Conservation (phyloP, 2,329 filamentous ascomycete species). For the Juglanconis oblonga region DNA sequence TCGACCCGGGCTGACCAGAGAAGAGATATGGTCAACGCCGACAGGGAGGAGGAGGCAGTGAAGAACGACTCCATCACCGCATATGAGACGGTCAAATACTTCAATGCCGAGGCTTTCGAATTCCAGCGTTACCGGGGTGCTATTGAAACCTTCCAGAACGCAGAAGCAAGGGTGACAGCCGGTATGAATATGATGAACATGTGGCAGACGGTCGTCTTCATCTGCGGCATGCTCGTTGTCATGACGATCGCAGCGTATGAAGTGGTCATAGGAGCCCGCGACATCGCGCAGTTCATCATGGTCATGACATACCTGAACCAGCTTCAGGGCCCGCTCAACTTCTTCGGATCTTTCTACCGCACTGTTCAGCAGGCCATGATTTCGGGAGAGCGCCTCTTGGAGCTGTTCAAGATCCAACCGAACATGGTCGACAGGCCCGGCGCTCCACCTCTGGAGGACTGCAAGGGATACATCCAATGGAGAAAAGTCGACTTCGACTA, state of each 20-base stretch:
- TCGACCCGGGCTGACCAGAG: slow-evolving; percentile 88
- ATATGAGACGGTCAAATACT: slow-evolving; percentile 95
- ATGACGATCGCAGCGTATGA: slow-evolving; percentile 76
- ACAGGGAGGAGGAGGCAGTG: slow-evolving; percentile 91
- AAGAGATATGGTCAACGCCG: slow-evolving; percentile 90
- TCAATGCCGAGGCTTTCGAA: slow-evolving; percentile 80
- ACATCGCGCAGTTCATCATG: slow-evolving; percentile 69
- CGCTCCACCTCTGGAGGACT: slow-evolving; percentile 61
- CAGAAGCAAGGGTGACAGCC: slow-evolving; percentile 73
- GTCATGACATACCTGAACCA: slow-evolving; percentile 77
- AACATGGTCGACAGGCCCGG: slow-evolving; percentile 78
- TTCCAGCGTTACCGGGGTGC: slow-evolving; percentile 70
- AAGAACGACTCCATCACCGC: slow-evolving; percentile 98
- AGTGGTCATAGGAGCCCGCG: slow-evolving; percentile 63
- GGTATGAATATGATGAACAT: slow-evolving; percentile 80
- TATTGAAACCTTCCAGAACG: slow-evolving; percentile 67
- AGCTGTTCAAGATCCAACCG: slow-evolving; percentile 93
- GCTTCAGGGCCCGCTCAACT: slow-evolving; percentile 77
- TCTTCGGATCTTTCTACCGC: slow-evolving; percentile 92
- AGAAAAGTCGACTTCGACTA: slow-evolving; percentile 90
- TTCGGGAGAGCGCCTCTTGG: slow-evolving; percentile 89
- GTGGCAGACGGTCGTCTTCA: slow-evolving; percentile 76
- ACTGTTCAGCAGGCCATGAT: slow-evolving; percentile 97
- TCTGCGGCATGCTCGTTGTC: slow-evolving; percentile 68
- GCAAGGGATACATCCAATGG: slow-evolving; percentile 81